Evolutionary conservation across 2,329 filamentous ascomycete genomes (phyloP).

Genomic region (Trichothecium sympodiale): DNA sequence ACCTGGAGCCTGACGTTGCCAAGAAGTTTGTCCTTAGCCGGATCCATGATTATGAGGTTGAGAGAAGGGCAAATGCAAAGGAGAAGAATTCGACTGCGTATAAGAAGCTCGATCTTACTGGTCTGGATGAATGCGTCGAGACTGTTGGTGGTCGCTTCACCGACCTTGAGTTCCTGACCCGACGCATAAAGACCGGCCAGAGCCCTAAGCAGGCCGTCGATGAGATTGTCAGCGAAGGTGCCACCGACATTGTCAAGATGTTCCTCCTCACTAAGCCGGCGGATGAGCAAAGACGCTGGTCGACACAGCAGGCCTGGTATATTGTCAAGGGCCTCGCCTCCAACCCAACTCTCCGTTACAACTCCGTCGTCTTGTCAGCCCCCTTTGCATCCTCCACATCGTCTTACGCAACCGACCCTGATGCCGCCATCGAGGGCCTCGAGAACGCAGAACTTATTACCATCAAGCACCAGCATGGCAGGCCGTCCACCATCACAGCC

Average conservation of each 20-base stretch:
- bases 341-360: slow-evolving; percentile 65
- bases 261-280: slow-evolving; percentile 59
- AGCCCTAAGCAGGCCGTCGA: slow-evolving; percentile 68
- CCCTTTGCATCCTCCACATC: slow-evolving; percentile 54
- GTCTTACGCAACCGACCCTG: slow-evolving; percentile 45
- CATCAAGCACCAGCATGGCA: slow-evolving; percentile 60
- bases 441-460: slow-evolving; percentile 79
- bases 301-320: slow-evolving; percentile 79
- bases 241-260: slow-evolving; percentile 86
- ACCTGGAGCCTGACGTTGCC: slow-evolving; percentile 75
- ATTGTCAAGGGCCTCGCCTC: slow-evolving; percentile 68
- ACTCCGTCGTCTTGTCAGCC: slow-evolving; percentile 69
- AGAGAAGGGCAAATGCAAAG: slow-evolving; percentile 10
- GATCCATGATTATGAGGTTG: slow-evolving; percentile 41
- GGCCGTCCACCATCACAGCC: slow-evolving; percentile 65
- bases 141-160: slow-evolving; percentile 85
- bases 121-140: slow-evolving; percentile 73
- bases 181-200: slow-evolving; percentile 79
- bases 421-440: slow-evolving; percentile 66
- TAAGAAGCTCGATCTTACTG: slow-evolving; percentile 39
- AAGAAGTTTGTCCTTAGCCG: slow-evolving; percentile 85
- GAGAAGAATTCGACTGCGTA: slow-evolving; percentile 15
- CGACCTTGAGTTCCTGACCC: slow-evolving; percentile 87
- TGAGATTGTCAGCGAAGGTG: slow-evolving; percentile 82
- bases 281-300: slow-evolving; percentile 53